Evolutionary conservation across 176 grass and related monocot genomes (phyloP).

Genomic region (Oryza nivara): DNA sequence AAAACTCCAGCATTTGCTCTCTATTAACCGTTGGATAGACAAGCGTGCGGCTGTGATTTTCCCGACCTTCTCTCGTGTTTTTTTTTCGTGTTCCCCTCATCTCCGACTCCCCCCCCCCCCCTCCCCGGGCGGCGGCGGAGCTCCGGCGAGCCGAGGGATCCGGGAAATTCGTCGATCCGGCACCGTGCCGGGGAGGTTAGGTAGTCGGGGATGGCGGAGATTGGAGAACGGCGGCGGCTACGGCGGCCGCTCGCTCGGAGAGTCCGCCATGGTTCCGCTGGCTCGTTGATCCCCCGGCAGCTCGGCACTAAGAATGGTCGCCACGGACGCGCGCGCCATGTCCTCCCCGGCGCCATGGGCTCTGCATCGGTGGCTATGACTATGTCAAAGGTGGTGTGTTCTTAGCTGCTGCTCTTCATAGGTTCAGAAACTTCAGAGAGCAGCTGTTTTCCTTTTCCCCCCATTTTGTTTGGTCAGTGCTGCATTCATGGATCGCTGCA

Average conservation of each 20-base stretch:
- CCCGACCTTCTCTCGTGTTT: not conserved
- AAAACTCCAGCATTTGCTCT: no score
- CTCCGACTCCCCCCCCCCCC: not conserved
- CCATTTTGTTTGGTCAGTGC: not conserved
- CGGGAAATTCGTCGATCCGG: not conserved
- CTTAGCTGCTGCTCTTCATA: not conserved
- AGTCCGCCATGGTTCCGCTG: not conserved
- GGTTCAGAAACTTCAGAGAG: not conserved
- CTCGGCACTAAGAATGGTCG: not conserved
- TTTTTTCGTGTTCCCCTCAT: not conserved
- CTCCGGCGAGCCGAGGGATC: not conserved
- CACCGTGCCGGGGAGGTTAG: not conserved
- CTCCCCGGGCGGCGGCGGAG: not conserved
- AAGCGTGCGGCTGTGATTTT: no score
- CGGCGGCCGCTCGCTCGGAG: not conserved
- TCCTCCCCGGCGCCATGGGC: constrained; percentile 23
- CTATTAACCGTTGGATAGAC: no score
- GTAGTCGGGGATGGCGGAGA: not conserved
- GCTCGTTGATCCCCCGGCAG: no score
- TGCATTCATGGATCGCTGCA: not conserved
- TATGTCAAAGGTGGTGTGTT: constrained; percentile 49
- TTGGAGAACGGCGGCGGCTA: not conserved
- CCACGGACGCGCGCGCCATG: constrained; percentile 8
- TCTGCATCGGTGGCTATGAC: constrained; percentile 66
- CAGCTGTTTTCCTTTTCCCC: not conserved